Percentiles rank a stretch among this genome's conserved stretches.
These are phyloP conservation scores for Pseudomicrostroma phylloplanum DNA, from an alignment of 1,284 basidiomycete species.

Conservation along the genomic window DNA sequence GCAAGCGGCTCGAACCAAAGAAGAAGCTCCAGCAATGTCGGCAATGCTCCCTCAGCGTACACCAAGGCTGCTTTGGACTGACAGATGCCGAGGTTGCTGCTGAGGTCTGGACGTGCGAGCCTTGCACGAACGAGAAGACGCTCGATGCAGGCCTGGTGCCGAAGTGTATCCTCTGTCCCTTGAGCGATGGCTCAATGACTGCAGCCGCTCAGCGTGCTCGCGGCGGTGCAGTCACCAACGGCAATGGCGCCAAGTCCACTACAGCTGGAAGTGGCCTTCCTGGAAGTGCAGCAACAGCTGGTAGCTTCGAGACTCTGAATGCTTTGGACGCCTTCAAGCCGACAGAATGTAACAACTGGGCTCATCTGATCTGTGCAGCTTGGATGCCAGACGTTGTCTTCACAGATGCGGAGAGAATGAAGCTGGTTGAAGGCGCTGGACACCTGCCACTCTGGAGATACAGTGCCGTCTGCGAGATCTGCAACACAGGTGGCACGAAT, in stretches of 20 bases:
- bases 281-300: not conserved
- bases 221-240: conserved; percentile 17
- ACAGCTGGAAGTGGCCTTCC: not conserved
- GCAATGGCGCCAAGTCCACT: conserved; percentile 11
- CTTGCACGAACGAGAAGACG: conserved; percentile 40
- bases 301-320: conserved; percentile 41
- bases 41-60: conserved; percentile 41
- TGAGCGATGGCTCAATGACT: not conserved
- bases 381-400: conserved; percentile 78
- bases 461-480: conserved; percentile 48
- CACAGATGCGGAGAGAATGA: conserved; percentile 66
- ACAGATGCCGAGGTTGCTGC: conserved; percentile 30
- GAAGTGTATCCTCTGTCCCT: conserved; percentile 38
- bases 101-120: conserved; percentile 40
- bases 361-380: conserved; percentile 79
- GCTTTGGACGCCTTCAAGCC: conserved; percentile 76
- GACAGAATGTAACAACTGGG: conserved; percentile 89
- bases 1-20: conserved; percentile 42
- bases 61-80: conserved; percentile 44
- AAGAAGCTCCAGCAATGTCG: conserved; percentile 39
- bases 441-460: conserved; percentile 57
- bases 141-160: conserved; percentile 35
- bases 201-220: not conserved
- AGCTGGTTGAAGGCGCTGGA: conserved; percentile 79
- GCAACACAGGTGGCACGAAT: conserved; percentile 57